Conservation (phyloP, 148 eudicot species). For the Cornus suecica region DNA sequence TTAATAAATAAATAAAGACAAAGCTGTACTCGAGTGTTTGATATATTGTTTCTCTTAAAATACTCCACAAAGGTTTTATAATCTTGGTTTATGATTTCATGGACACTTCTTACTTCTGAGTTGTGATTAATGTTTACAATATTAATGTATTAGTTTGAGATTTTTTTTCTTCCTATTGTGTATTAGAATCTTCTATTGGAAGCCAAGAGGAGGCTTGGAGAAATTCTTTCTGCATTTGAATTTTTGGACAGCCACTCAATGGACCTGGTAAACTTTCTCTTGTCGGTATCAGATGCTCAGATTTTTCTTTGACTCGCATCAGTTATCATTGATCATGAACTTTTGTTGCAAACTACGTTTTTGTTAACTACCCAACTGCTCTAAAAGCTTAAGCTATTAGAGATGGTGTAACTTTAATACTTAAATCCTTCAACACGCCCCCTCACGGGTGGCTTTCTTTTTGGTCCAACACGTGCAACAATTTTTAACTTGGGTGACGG, state of each 20-base stretch:
- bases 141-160: background rate
- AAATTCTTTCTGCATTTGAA: constrained; percentile 93
- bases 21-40: no score
- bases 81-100: background rate
- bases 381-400: no score
- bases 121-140: background rate
- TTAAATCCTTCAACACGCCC: no score
- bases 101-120: background rate
- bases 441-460: no score
- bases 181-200: constrained; percentile 72
- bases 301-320: background rate
- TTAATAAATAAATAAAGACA: no score
- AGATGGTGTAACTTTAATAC: no score
- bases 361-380: no score
- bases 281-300: background rate
- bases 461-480: no score
- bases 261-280: constrained; percentile 61
- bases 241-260: constrained; percentile 83
- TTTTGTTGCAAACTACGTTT: background rate
- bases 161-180: constrained; percentile 12
- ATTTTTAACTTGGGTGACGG: no score
- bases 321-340: background rate
- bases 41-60: background rate
- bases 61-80: no score
- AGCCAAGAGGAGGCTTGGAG: constrained; percentile 94